These are phyloP conservation scores for Aristolochia fimbriata DNA, from an alignment of 164 flowering plant species.

Conservation along the genomic window DNA sequence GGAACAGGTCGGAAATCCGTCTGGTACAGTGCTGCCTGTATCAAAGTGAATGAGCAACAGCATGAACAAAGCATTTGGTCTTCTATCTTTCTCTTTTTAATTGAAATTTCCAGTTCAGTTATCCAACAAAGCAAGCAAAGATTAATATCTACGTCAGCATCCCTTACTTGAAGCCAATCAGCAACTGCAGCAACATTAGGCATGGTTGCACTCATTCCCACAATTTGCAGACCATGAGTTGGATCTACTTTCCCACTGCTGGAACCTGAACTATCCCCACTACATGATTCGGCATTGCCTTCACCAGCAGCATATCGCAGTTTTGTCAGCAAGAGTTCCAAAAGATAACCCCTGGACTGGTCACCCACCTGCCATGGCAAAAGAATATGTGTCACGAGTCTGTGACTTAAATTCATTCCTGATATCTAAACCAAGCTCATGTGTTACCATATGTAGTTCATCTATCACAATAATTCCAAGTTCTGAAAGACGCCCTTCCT, in stretches of 20 bases:
- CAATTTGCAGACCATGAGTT: constrained; percentile 80
- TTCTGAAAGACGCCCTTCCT: constrained; percentile 95
- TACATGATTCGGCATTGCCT: constrained; percentile 55
- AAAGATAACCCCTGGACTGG: constrained; percentile 79
- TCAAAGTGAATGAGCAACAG: background rate
- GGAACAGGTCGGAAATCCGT: constrained; percentile 97
- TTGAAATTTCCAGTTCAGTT: no score
- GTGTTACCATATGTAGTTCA: constrained; percentile 90
- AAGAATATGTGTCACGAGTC: constrained; percentile 2
- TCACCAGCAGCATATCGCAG: constrained; percentile 96
- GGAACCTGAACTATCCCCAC: constrained; percentile 77
- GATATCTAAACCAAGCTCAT: background rate
- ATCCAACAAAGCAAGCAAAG: background rate
- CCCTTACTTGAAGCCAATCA: constrained; percentile 93
- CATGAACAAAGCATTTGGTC: background rate
- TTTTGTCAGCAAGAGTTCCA: constrained; percentile 93
- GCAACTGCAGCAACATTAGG: constrained; percentile 96
- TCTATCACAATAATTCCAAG: constrained; percentile 93
- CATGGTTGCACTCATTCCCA: constrained; percentile 99
- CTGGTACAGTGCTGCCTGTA: constrained; percentile 84
- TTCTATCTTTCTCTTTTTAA: background rate
- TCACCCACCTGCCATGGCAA: constrained; percentile 73
- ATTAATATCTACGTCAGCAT: background rate
- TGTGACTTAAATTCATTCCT: constrained; percentile 1
- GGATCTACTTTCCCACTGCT: constrained; percentile 72